Evolutionary conservation across 2,329 filamentous ascomycete species (phyloP).

Genomic region (Aciculosporium take): DNA sequence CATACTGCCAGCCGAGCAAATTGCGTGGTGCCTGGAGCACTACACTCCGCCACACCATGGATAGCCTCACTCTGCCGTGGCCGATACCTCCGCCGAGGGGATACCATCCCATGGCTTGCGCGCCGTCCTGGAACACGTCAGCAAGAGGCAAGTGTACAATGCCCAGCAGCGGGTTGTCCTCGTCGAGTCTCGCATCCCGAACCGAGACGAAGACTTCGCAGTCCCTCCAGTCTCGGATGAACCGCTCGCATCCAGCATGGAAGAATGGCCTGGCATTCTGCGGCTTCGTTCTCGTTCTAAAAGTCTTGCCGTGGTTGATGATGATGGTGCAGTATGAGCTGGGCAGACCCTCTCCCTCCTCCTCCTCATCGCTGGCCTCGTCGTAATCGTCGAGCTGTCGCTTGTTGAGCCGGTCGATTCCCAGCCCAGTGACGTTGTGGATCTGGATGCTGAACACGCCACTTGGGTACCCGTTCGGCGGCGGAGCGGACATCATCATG

Average conservation of each 20-base stretch:
- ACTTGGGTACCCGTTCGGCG: slow-evolving; percentile 44
- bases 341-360: slow-evolving; percentile 50
- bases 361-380: slow-evolving; percentile 39
- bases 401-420: slow-evolving; percentile 46
- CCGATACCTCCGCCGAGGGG: slow-evolving; percentile 60
- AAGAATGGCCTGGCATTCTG: slow-evolving; percentile 69
- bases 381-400: slow-evolving; percentile 29
- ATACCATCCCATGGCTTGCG: slow-evolving; percentile 51
- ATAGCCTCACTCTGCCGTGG: slow-evolving; percentile 53
- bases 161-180: slow-evolving; percentile 55
- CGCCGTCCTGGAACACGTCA: slow-evolving; percentile 46
- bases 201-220: slow-evolving; percentile 55
- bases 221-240: slow-evolving; percentile 52
- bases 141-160: slow-evolving; percentile 53
- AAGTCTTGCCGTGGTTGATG: slow-evolving; percentile 55
- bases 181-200: slow-evolving; percentile 52
- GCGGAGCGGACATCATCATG: slow-evolving; percentile 54
- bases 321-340: slow-evolving; percentile 61
- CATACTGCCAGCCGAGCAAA: slow-evolving; percentile 56
- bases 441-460: slow-evolving; percentile 58
- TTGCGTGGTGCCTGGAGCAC: slow-evolving; percentile 44
- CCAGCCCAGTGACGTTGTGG: slow-evolving; percentile 57
- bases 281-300: slow-evolving; percentile 60
- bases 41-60: slow-evolving; percentile 59
- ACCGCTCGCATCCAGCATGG: slow-evolving; percentile 61